These are phyloP conservation scores for Yamadazyma conglobata DNA, from an alignment of 1,139 yeast genomes.

Conservation along the genomic window DNA sequence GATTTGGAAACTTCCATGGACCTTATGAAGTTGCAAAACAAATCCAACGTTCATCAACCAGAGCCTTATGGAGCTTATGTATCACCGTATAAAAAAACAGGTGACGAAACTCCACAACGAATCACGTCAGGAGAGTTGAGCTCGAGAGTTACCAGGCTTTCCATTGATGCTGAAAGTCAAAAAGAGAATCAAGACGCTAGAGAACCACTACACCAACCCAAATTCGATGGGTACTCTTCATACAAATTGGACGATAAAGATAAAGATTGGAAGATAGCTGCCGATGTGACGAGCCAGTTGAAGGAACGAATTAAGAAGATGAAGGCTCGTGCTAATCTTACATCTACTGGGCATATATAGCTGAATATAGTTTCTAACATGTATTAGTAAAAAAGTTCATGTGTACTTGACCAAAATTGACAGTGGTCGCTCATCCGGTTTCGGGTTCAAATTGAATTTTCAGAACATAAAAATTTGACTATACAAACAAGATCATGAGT, in stretches of 20 bases:
- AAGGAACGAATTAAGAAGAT: slow-evolving; percentile 86
- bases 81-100: slow-evolving; percentile 6
- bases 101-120: slow-evolving; percentile 11
- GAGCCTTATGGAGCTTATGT: slow-evolving; percentile 4
- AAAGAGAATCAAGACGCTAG: slow-evolving; percentile 16
- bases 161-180: slow-evolving; percentile 34
- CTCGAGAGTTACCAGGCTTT: slow-evolving; percentile 42
- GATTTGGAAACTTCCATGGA: slow-evolving; percentile 54
- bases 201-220: not conserved
- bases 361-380: not conserved
- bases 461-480: not conserved
- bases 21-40: slow-evolving; percentile 36
- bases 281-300: slow-evolving; percentile 81
- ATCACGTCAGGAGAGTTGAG: slow-evolving; percentile 40
- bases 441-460: slow-evolving; percentile 6
- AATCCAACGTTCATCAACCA: slow-evolving; percentile 9
- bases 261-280: slow-evolving; percentile 87
- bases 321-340: slow-evolving; percentile 52
- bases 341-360: slow-evolving; percentile 4
- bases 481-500: slow-evolving; percentile 26
- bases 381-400: no score
- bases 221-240: slow-evolving; percentile 1
- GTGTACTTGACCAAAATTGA: not conserved
- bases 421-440: slow-evolving; percentile 7
- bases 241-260: slow-evolving; percentile 31